Conservation (phyloP, 1,284 basidiomycete species). For the Sporisorium sorghi region DNA sequence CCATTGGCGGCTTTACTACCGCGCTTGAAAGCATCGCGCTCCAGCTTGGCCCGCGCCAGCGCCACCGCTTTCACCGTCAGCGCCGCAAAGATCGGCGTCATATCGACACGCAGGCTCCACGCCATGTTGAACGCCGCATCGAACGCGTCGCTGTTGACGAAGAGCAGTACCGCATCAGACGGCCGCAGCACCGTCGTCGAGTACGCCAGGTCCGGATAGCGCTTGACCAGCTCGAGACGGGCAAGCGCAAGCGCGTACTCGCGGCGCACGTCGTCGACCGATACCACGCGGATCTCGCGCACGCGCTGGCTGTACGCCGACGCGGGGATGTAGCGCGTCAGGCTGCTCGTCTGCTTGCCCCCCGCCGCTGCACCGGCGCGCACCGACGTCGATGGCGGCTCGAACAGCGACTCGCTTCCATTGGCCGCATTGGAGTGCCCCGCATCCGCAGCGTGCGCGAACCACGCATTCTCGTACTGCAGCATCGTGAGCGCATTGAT, state of each 20-base stretch:
- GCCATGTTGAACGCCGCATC: constrained; percentile 84
- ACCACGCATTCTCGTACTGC: constrained; percentile 85
- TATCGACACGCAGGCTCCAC: constrained; percentile 81
- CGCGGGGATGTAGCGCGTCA: constrained; percentile 83
- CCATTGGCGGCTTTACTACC: background rate
- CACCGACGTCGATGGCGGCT: constrained; percentile 9
- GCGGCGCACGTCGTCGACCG: constrained; percentile 83
- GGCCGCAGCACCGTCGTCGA: constrained; percentile 52
- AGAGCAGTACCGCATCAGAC: constrained; percentile 79
- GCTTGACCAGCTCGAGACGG: constrained; percentile 79
- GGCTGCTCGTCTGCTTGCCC: constrained; percentile 71
- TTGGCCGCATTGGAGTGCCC: constrained; percentile 22
- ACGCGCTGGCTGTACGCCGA: constrained; percentile 72
- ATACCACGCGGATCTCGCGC: constrained; percentile 79
- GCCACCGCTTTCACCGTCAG: constrained; percentile 81
- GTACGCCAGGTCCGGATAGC: constrained; percentile 73
- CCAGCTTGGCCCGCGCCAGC: constrained; percentile 39
- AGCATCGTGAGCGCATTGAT: constrained; percentile 89
- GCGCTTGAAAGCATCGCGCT: constrained; percentile 22
- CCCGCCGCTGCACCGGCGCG: constrained; percentile 15
- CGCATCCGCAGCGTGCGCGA: constrained; percentile 71
- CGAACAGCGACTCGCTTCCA: constrained; percentile 36
- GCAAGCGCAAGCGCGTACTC: constrained; percentile 85
- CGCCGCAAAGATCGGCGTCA: constrained; percentile 84
- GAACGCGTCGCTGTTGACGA: constrained; percentile 83